phyloP scores from a whole-genome alignment of 2,329 filamentous ascomycete species.

The Dactylellina leptospora region DNA sequence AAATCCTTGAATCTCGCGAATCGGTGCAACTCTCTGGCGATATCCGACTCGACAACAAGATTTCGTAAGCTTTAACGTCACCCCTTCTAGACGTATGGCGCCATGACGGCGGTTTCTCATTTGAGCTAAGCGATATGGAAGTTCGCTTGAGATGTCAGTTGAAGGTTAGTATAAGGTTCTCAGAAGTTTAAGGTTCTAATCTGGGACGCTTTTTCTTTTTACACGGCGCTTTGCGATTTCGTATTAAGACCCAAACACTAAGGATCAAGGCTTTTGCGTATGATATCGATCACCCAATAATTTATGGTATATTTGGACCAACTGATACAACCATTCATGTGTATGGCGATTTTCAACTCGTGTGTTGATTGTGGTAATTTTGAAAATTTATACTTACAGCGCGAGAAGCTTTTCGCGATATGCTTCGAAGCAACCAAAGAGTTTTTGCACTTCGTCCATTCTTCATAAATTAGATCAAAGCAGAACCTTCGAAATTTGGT shows the following conservation, averaged over 20 bases:
- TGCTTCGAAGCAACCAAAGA: no score
- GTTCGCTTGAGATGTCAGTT: constrained; percentile 36
- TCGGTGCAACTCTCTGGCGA: constrained; percentile 16
- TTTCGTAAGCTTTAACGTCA: background rate
- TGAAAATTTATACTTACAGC: no score
- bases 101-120: constrained; percentile 17
- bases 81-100: background rate
- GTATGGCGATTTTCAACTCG: no score
- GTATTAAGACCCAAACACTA: background rate
- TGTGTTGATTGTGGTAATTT: no score
- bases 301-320: no score
- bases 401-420: no score
- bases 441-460: no score
- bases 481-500: no score
- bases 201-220: background rate
- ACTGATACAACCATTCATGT: no score
- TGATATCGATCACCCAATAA: no score
- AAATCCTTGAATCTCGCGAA: constrained; percentile 20
- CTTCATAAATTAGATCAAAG: no score
- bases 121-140: constrained; percentile 16
- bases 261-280: no score
- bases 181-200: background rate
- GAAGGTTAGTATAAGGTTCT: background rate
- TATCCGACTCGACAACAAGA: background rate
- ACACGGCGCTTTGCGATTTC: background rate